Evolutionary conservation across 2,329 filamentous ascomycete genomes (phyloP), one percentile per base, ranked within the genome.

Genomic region (Dryadomyces sulphureus): DNA sequence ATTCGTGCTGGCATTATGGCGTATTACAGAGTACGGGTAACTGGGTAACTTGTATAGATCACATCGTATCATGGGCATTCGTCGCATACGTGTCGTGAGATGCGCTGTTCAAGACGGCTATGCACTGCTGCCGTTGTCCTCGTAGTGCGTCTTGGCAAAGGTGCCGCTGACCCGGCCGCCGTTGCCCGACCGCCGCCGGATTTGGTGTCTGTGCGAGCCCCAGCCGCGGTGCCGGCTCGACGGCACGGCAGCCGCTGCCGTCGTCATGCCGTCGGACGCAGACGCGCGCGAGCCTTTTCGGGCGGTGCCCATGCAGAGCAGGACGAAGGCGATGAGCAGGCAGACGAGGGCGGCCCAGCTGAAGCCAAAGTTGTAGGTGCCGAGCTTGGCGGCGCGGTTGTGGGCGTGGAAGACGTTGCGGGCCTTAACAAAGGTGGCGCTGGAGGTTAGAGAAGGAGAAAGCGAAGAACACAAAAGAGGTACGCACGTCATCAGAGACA

Each of bases 401-500:
- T 63, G 69, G 32, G 57, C 56, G 32, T 62, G 63, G 69, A 90
- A 89, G 34, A 65, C 68, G 55, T 86, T 66, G 58, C 83, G 81
- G 47, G 78, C 82, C 55, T 76, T 67, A 56, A 87, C 79, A 54
- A 85, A 85, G 53, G 66, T 69, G 36, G 71, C 73, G 21, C 69
- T 72, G 45, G 16, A 41, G 22, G n/a, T 8, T 5, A 59, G 48
- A 59, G 54, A 43, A 43, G 34, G 21, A 32, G 38, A 19, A 44
- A 25, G 27, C 22, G 38, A 17, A 30, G 20, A 30, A 32, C 24
- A 22, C 6, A 38, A 47, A 42, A 42, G 25, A 4, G n/a, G 32
- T 44, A 69, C 81, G 56, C 67, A 86, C 80, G 84, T 90, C 79
- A 88, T 88, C 30, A 90, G 65, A 7, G 77, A 65, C 16, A 81